A percentile compares a stretch with the other conserved stretches of the same genome.
phyloP scores from a whole-genome alignment of 495 filamentous ascomycete genomes.

The Tuber microsphaerosporum region DNA sequence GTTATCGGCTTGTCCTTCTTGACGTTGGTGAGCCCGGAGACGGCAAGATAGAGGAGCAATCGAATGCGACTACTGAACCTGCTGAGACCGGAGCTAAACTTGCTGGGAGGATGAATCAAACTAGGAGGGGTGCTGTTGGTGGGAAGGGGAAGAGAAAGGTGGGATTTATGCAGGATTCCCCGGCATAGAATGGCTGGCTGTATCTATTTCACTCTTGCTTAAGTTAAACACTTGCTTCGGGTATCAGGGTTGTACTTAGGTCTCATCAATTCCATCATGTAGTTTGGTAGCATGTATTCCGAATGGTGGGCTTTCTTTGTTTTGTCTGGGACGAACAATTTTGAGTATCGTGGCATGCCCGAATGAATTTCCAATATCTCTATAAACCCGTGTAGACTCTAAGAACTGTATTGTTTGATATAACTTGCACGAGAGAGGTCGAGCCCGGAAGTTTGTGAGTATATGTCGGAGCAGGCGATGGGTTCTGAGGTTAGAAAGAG shows the following conservation, averaged over 20 bases:
- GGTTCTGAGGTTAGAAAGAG: not conserved
- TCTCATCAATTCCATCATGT: not conserved
- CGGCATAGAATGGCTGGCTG: not conserved
- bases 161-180: conserved; percentile 24
- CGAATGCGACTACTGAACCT: not conserved
- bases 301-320: not conserved
- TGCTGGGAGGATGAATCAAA: conserved; percentile 1
- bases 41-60: not conserved
- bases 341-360: not conserved
- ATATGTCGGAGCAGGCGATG: not conserved
- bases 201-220: not conserved
- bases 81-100: not conserved
- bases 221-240: not conserved
- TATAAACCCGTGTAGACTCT: not conserved
- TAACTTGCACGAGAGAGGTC: not conserved
- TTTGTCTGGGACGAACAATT: not conserved
- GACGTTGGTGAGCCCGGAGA: conserved; percentile 20
- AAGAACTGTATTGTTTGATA: not conserved
- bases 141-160: conserved; percentile 35
- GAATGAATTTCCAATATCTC: not conserved
- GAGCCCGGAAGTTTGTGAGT: not conserved
- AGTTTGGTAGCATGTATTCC: not conserved
- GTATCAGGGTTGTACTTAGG: not conserved
- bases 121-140: conserved; percentile 7
- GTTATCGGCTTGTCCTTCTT: conserved; percentile 14